Evolutionary conservation across 768 basidiomycete genomes (phyloP).

Genomic region (Termitomyces titanicus): DNA sequence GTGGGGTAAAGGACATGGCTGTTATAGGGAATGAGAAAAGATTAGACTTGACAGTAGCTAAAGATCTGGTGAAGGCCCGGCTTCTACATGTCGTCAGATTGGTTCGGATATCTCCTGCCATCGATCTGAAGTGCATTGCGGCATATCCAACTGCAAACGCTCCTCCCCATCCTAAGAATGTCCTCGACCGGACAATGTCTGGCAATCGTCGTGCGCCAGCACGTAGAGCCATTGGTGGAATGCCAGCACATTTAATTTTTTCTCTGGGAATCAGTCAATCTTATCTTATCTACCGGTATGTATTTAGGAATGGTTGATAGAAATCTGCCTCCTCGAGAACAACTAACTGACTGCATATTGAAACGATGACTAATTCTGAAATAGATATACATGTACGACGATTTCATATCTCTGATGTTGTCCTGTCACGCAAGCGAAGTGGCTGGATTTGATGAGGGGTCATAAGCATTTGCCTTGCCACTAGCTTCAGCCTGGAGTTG

Average conservation of each 20-base stretch:
- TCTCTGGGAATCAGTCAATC: slow-evolving; percentile 15
- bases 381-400: not conserved
- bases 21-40: slow-evolving; percentile 27
- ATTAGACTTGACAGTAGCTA: slow-evolving; percentile 25
- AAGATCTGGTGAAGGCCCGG: slow-evolving; percentile 19
- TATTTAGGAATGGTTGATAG: no score
- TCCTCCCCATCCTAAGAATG: slow-evolving; percentile 32
- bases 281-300: slow-evolving; percentile 34
- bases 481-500: slow-evolving; percentile 53
- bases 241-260: slow-evolving; percentile 8
- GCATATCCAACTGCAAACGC: slow-evolving; percentile 37
- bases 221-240: slow-evolving; percentile 26
- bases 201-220: slow-evolving; percentile 22
- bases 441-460: slow-evolving; percentile 1
- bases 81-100: slow-evolving; percentile 20
- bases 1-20: slow-evolving; percentile 49
- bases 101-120: slow-evolving; percentile 38
- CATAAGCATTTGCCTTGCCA: slow-evolving; percentile 46
- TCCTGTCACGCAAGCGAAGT: not conserved
- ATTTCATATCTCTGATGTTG: not conserved
- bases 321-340: no score
- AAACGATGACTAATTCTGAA: not conserved
- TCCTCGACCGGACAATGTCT: slow-evolving; percentile 19
- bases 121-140: slow-evolving; percentile 36
- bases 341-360: not conserved